phyloP scores from a whole-genome alignment of 495 filamentous ascomycete species.

The Platismatia glauca region DNA sequence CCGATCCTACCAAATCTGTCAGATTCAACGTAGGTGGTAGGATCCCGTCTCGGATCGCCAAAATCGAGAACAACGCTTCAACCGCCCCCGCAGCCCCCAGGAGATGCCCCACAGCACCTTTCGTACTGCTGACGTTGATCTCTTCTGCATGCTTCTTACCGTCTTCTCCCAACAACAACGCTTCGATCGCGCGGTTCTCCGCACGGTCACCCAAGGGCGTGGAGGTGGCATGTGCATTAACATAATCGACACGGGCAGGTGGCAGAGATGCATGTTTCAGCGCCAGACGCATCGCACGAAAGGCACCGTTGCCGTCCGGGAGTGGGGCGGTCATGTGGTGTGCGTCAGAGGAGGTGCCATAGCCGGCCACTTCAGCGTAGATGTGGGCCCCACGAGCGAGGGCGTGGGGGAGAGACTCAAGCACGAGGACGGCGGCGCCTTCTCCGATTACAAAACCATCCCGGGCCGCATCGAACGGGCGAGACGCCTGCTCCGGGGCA shows the following conservation, averaged over 20 bases:
- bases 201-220: slow-evolving; percentile 79
- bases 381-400: slow-evolving; percentile 67
- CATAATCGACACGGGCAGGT: slow-evolving; percentile 71
- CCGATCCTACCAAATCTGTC: slow-evolving; percentile 47
- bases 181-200: slow-evolving; percentile 75
- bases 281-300: slow-evolving; percentile 75
- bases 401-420: slow-evolving; percentile 89
- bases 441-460: slow-evolving; percentile 89
- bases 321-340: slow-evolving; percentile 87
- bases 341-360: slow-evolving; percentile 80
- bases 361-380: slow-evolving; percentile 83
- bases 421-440: slow-evolving; percentile 75
- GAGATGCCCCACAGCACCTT: slow-evolving; percentile 87
- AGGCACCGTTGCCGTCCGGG: slow-evolving; percentile 70
- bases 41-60: slow-evolving; percentile 65
- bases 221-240: slow-evolving; percentile 92
- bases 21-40: slow-evolving; percentile 88
- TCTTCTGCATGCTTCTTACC: slow-evolving; percentile 53
- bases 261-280: slow-evolving; percentile 60
- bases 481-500: slow-evolving; percentile 59
- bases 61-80: slow-evolving; percentile 74
- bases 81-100: slow-evolving; percentile 84
- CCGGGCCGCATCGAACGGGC: slow-evolving; percentile 79
- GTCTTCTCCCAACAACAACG: slow-evolving; percentile 63
- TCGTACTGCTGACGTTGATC: slow-evolving; percentile 83